These are phyloP conservation scores for Oryza brachyantha DNA, from an alignment of 176 grass and related monocot genomes.

Conservation along the genomic window DNA sequence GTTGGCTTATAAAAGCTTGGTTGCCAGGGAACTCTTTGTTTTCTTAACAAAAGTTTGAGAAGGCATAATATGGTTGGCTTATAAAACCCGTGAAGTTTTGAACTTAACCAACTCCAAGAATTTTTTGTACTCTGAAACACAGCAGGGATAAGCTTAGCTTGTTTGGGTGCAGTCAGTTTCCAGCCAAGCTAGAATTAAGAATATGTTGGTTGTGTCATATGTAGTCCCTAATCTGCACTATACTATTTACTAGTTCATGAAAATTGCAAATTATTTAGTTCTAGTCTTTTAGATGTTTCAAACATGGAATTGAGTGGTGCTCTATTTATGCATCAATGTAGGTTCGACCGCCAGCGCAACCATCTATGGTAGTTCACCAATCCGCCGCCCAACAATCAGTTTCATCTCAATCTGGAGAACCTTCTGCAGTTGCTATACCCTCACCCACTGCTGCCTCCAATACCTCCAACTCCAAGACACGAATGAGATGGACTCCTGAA, in stretches of 20 bases:
- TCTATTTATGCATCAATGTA: slow-evolving; percentile 37
- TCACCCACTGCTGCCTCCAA: slow-evolving; percentile 44
- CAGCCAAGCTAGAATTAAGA: slow-evolving; percentile 1
- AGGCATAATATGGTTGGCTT: neutral
- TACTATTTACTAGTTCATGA: slow-evolving; percentile 2
- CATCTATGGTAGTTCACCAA: slow-evolving; percentile 35
- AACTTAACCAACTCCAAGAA: neutral
- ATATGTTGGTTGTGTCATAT: slow-evolving; percentile 15
- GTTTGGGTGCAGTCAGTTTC: slow-evolving; percentile 2
- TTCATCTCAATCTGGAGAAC: slow-evolving; percentile 55
- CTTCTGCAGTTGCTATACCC: slow-evolving; percentile 38
- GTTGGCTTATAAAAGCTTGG: neutral
- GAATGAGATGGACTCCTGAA: slow-evolving; percentile 98
- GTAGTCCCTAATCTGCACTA: neutral
- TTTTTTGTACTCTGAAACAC: neutral
- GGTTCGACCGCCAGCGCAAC: slow-evolving; percentile 44
- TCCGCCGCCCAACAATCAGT: slow-evolving; percentile 47
- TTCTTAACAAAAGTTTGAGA: neutral
- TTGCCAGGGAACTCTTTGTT: neutral
- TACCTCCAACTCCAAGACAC: slow-evolving; percentile 64
- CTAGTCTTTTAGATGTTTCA: neutral
- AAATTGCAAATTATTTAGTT: neutral
- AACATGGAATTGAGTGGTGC: neutral
- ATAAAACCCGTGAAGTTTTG: neutral
- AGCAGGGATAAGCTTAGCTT: neutral